phyloP scores from a whole-genome alignment of 129 eudicot species.

The Flaveria ramosissima region DNA sequence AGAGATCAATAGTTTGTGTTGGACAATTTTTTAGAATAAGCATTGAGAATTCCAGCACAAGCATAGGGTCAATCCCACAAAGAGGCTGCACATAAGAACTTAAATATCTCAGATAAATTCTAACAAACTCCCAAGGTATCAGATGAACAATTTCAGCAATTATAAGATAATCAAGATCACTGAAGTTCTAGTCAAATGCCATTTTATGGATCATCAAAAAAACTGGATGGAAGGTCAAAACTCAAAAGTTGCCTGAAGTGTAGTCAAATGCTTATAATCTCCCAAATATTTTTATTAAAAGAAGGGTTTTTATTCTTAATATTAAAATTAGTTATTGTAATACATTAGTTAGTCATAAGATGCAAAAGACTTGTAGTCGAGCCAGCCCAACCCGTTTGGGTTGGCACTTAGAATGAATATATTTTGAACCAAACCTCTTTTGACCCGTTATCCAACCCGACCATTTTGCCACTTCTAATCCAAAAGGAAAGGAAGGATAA shows the following conservation, averaged over 20 bases:
- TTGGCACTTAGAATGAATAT: background rate
- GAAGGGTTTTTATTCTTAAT: background rate
- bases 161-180: background rate
- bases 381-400: constrained; percentile 3
- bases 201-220: constrained; percentile 5
- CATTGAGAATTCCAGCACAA: constrained; percentile 92
- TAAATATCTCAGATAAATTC: constrained; percentile 22
- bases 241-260: constrained; percentile 11
- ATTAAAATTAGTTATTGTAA: background rate
- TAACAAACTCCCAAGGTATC: constrained; percentile 16
- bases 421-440: background rate
- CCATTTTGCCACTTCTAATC: constrained; percentile 9
- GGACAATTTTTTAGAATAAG: constrained; percentile 92
- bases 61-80: constrained; percentile 90
- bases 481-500: constrained; percentile 7
- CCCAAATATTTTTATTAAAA: background rate
- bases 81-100: constrained; percentile 75
- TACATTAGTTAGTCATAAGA: background rate
- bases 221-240: background rate
- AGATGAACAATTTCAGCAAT: background rate
- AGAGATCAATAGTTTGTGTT: constrained; percentile 87
- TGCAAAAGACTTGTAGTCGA: background rate
- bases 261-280: constrained; percentile 13
- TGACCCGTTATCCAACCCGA: background rate
- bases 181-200: constrained; percentile 23